These are phyloP conservation scores for Turritis glabra DNA, from an alignment of 345 rosid species.

Conservation along the genomic window DNA sequence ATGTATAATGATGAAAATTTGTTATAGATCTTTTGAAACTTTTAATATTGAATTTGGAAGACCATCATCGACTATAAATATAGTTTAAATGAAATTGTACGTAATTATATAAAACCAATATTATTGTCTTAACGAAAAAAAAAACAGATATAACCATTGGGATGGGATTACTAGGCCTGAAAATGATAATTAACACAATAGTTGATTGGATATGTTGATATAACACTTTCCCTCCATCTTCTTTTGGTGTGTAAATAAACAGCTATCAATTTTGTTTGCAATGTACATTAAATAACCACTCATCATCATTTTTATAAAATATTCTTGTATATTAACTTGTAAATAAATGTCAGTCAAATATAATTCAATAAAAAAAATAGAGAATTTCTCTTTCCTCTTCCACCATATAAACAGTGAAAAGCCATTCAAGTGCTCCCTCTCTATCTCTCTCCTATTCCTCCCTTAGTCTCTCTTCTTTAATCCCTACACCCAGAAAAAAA, in stretches of 20 bases:
- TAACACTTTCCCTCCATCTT: neutral
- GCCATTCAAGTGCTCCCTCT: conserved; percentile 32
- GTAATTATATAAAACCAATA: conserved; percentile 3
- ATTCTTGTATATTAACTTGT: neutral
- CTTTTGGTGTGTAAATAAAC: neutral
- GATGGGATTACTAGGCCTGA: neutral
- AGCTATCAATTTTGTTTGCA: neutral
- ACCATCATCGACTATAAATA: neutral
- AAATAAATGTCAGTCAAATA: conserved; percentile 24
- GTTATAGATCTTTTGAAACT: neutral
- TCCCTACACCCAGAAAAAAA: conserved; percentile 14
- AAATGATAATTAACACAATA: neutral
- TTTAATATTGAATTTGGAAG: neutral
- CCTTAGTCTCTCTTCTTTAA: conserved; percentile 16
- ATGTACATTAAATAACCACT: conserved; percentile 18
- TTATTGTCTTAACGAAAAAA: neutral
- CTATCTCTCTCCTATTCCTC: neutral
- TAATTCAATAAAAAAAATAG: conserved; percentile 3
- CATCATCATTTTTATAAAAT: conserved; percentile 11
- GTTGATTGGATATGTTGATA: neutral
- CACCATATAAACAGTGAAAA: conserved; percentile 40
- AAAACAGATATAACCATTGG: neutral
- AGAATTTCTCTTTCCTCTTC: conserved; percentile 26
- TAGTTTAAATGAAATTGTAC: neutral
- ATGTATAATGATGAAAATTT: neutral